Base-by-base conservation (phyloP, 306 rosid genomes). In the Trifolium dubium region DNA sequence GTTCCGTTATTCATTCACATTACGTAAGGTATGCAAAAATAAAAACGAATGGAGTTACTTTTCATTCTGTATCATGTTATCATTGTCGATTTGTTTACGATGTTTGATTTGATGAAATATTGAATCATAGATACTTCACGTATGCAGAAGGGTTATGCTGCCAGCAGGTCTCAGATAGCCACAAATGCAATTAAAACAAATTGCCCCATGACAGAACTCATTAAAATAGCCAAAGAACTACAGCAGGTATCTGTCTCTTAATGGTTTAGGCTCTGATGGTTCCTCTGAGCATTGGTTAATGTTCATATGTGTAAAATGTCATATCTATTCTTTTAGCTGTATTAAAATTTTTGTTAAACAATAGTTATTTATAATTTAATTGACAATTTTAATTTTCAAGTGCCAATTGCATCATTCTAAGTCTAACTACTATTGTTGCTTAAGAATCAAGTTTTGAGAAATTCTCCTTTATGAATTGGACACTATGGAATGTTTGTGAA, bases 151-250 rank as follows among this genome's bases (percentile, higher is more conserved):
- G 99, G 92, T 31, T 92, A 82, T 88, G 93, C 87, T 71, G 97
- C 61, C 18, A 85, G 95, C 84, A 89, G 96, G 86, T 94, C 99
- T 18, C 98, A 94, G 83, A 92, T 94, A 73, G 72, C 62, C 59
- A 71, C 87, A 53, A 94, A 94, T 67, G 95, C 93, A 65, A 82
- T 94, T 35, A 92, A 94, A 86, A 92, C 97, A n/a, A 90, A 89
- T 86, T 89, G 99, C 64, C 84, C 92, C 13, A 92, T 92, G 99
- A 83, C 88, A 53, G 93, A 70, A 69, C 88, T 94, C 88, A 82
- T 89, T 73, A 81, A 82, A 69, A 92, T 94, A 68, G 92, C 96
- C 67, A 86, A 83, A 80, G 86, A 88, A 83, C 87, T 94, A 35
- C 8, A 70, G 53, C 71, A 59, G 17, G 61, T 84, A 77, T 51